Base-by-base conservation (phyloP, 129 eudicot genomes). In the Cynara cardunculus region DNA sequence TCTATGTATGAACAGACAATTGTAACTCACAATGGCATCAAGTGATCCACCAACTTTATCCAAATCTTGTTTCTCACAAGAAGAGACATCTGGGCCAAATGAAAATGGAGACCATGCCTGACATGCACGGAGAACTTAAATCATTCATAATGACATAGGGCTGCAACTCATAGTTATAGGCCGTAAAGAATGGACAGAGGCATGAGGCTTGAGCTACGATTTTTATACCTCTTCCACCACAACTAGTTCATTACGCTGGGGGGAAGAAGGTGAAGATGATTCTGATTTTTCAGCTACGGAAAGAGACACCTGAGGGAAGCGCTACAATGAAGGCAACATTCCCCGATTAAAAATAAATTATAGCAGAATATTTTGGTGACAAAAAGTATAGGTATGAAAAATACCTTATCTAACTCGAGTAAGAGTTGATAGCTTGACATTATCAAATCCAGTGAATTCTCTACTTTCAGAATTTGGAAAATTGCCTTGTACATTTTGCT, bases 21-120 rank as follows among this genome's bases (percentile, higher is more conserved):
- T 82, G 26, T 12, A 82, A 88, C 99, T 78, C 85, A 95, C 99
- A 80, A 73, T 80, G 73, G 89, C 53, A 73, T 95, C 96, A 75
- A 92, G 34, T 56, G 80, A 83, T 81, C 86, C 88, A 80, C 69
- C 26, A 61, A 76, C 78, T 68, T 69, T 75, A 76, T 49, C 86
- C 53, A 44, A 44, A 70, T 72, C 85, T 78, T 73, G 85, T 46
- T 87, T 88, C 85, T 82, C 86, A 80, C 84, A 75, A 44, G 70
- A 53, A 73, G 82, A 53, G 81, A 66, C 65, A 73, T 94, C 93
- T 28, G 79, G 21, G 34, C 90, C 89, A 80, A 89, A 79, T 70
- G 41, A 28, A 88, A 92, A 90, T 24, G 99, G 97, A 70, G 86
- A 88, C 99, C 99, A 95, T 22, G 97, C 99, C 99, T 95, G 88